phyloP scores from a whole-genome alignment of 371 early-diverging fungal genomes.

The Cokeromyces recurvatus region DNA sequence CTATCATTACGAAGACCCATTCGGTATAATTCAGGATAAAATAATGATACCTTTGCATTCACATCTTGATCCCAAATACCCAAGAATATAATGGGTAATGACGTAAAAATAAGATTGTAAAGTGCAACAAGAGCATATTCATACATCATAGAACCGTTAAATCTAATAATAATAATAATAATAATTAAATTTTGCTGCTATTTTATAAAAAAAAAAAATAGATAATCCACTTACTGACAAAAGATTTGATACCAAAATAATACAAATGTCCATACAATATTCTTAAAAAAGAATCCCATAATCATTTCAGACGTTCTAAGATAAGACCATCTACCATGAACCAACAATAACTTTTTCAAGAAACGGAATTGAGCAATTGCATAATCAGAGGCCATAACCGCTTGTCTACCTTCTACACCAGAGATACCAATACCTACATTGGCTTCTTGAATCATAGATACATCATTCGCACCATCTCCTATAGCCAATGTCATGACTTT shows the following conservation, averaged over 20 bases:
- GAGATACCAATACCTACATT: constrained; percentile 92
- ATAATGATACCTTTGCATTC: constrained; percentile 60
- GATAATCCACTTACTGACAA: constrained; percentile 54
- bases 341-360: constrained; percentile 66
- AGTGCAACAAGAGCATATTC: constrained; percentile 77
- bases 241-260: constrained; percentile 82
- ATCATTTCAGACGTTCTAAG: constrained; percentile 73
- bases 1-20: constrained; percentile 81
- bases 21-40: constrained; percentile 84
- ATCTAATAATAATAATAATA: constrained; percentile 22
- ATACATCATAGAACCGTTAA: constrained; percentile 53
- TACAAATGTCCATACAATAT: constrained; percentile 72
- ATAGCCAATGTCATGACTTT: constrained; percentile 79
- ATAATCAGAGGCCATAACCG: constrained; percentile 87
- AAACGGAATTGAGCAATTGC: constrained; percentile 82
- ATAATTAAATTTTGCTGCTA: not conserved
- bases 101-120: constrained; percentile 75
- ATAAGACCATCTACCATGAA: constrained; percentile 88
- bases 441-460: constrained; percentile 90
- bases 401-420: constrained; percentile 92
- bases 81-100: constrained; percentile 63
- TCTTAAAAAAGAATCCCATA: constrained; percentile 78
- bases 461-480: constrained; percentile 94
- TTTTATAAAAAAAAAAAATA: not conserved
- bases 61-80: constrained; percentile 94